Percentiles rank a stretch among this genome's conserved stretches.
These are phyloP conservation scores for Verticillium nubilum DNA, from an alignment of 2,329 filamentous ascomycete genomes.

Conservation along the genomic window DNA sequence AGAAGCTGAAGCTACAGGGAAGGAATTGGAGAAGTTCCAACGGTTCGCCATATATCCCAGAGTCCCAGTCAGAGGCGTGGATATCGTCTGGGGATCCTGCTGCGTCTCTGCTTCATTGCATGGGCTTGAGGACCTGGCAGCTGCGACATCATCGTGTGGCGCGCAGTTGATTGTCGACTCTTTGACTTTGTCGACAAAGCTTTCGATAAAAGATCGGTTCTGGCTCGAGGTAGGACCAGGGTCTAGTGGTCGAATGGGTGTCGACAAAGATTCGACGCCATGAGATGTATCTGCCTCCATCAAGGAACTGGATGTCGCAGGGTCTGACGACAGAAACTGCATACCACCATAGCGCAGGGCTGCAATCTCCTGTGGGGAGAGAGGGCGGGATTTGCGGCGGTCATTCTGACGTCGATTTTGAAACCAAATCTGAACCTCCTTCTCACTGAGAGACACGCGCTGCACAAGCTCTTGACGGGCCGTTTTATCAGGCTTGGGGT, in stretches of 20 bases:
- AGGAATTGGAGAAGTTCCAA: conserved; percentile 48
- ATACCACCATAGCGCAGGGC: conserved; percentile 51
- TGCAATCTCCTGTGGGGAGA: conserved; percentile 71
- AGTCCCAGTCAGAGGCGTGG: conserved; percentile 36
- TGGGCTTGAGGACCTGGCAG: neutral
- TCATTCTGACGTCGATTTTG: conserved; percentile 93
- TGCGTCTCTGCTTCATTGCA: neutral
- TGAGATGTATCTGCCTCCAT: neutral
- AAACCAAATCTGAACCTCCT: conserved; percentile 99
- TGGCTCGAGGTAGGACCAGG: neutral
- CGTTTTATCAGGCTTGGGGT: conserved; percentile 87
- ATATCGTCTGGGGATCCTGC: conserved; percentile 14
- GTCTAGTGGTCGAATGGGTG: neutral
- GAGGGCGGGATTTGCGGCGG: conserved; percentile 78
- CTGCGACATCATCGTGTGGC: neutral
- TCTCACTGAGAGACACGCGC: conserved; percentile 84
- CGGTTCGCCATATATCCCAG: conserved; percentile 50
- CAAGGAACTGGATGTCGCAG: conserved; percentile 20
- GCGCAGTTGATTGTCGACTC: neutral
- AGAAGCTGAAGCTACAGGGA: conserved; percentile 41
- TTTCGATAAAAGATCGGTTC: neutral
- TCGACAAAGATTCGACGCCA: neutral
- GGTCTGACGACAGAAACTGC: conserved; percentile 44
- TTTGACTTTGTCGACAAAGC: neutral
- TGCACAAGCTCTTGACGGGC: conserved; percentile 79